Percentiles rank a stretch among this genome's conserved stretches.
Evolutionary conservation across 139 green algal species (phyloP).

Genomic region (Chlorella sp.): DNA sequence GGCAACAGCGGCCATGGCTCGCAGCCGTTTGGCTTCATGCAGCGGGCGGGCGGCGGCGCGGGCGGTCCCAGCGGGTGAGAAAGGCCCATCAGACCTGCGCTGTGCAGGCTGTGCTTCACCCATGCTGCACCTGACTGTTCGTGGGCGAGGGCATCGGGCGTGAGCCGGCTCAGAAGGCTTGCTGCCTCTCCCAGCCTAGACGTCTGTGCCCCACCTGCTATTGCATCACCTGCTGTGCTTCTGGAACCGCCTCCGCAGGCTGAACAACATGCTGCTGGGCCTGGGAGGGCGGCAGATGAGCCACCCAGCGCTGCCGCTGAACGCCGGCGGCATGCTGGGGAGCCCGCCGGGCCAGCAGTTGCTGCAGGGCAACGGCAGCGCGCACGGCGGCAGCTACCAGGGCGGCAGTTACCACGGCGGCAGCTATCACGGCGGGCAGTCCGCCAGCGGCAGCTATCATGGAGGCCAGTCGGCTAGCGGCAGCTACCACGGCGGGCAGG

Average conservation of each 20-base stretch:
- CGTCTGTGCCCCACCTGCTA: background rate
- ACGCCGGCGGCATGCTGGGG: background rate
- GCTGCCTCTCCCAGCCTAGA: too few species aligned
- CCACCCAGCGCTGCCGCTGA: slow-evolving; percentile 15
- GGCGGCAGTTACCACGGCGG: slow-evolving; percentile 4
- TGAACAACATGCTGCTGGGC: background rate
- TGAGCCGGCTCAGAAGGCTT: too few species aligned
- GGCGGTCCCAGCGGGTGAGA: too few species aligned
- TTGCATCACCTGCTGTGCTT: background rate
- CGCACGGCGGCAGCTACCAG: slow-evolving; percentile 1
- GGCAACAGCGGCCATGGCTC: slow-evolving; percentile 11
- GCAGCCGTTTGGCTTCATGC: background rate
- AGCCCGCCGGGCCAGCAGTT: slow-evolving; percentile 24
- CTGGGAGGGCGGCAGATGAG: slow-evolving; percentile 18
- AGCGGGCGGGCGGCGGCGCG: background rate
- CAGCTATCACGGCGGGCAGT: background rate
- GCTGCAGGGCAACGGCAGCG: slow-evolving; percentile 12
- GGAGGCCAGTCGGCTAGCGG: background rate
- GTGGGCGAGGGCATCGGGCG: too few species aligned
- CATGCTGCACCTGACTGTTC: too few species aligned
- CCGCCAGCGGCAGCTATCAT: background rate
- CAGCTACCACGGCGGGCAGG: slow-evolving; percentile 10
- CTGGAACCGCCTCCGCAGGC: background rate
- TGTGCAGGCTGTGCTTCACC: too few species aligned
- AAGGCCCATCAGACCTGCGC: too few species aligned